Base-by-base conservation (phyloP, 768 basidiomycete species). In the Gloeostereum incarnatum region DNA sequence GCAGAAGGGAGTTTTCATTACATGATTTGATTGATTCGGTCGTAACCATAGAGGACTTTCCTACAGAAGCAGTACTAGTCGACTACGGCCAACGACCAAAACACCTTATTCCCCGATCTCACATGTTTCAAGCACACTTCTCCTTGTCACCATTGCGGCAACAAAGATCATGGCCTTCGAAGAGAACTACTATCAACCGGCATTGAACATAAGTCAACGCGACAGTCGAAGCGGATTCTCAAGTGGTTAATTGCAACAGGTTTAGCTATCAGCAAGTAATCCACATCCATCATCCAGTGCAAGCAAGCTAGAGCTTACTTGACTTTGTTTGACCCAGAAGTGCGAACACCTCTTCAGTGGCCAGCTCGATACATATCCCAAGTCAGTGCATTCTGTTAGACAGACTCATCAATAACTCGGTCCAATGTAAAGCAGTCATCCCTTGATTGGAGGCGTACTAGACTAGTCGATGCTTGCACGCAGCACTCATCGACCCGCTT, bases 241-340 rank as follows among this genome's bases (percentile, higher is more conserved):
- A 52, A 58, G 42, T 60, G 49, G 51, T 51, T 57, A 57, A 49
- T 42, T 59, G 58, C 54, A 51, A 49, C 56, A 54, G 54, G 56
- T 51, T 56, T 62, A 55, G 59, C 60, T 52, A 62, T 58, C 55
- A 52, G 60, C 60, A 62, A 62, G 55, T 49, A 60, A 58, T 58
- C 59, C 58, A 56, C 57, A n/a, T 58, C 48, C 47, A 56, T 49
- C 55, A 55, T 35, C 35, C 54, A 55, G 35, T 54, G 51, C 56
- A 51, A 49, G 24, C 35, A 20, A 17, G 5, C 13, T 20, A 17
- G 35, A 36, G 35, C 51, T 52, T 40, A 57, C 50, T 54, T 51
- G 13, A 39, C 38, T 43, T 42, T n/a, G n/a, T n/a, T n/a, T n/a
- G n/a, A n/a, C n/a, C n/a, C 44, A 41, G 14, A 30, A 43, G 18